Percentiles rank a stretch among this genome's conserved stretches.
phyloP scores from a whole-genome alignment of 2,329 filamentous ascomycete genomes.

The Annulohypoxylon truncatum region DNA sequence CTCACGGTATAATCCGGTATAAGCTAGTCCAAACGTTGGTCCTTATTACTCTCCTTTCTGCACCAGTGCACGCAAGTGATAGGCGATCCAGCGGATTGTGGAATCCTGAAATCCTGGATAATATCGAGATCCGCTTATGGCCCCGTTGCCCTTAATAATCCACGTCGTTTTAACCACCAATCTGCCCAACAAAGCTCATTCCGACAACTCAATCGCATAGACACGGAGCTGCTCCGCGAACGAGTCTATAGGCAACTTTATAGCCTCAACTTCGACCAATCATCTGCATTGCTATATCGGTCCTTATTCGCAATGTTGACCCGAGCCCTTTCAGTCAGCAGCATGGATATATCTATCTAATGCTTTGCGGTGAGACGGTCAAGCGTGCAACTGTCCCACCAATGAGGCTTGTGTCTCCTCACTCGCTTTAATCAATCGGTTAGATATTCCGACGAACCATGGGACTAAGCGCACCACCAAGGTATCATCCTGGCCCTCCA shows the following conservation, averaged over 20 bases:
- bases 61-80: neutral
- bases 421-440: constrained; percentile 38
- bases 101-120: neutral
- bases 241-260: constrained; percentile 34
- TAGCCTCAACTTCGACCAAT: constrained; percentile 40
- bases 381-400: constrained; percentile 30
- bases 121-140: constrained; percentile 15
- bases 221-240: constrained; percentile 38
- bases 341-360: constrained; percentile 33
- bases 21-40: constrained; percentile 7
- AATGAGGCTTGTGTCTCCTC: constrained; percentile 34
- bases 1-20: constrained; percentile 8
- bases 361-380: constrained; percentile 32
- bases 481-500: constrained; percentile 29
- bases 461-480: constrained; percentile 37
- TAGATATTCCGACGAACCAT: constrained; percentile 39
- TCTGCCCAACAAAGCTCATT: constrained; percentile 30
- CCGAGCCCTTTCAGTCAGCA: constrained; percentile 40
- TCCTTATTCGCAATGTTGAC: constrained; percentile 41
- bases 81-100: constrained; percentile 9
- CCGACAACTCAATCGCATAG: constrained; percentile 34
- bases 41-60: neutral
- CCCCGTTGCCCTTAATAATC: constrained; percentile 28
- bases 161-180: constrained; percentile 30
- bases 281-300: constrained; percentile 30